Percentiles rank a stretch among this genome's conserved stretches.
phyloP scores from a whole-genome alignment of 805 yeast species.

The Schwanniomyces vanrijiae region DNA sequence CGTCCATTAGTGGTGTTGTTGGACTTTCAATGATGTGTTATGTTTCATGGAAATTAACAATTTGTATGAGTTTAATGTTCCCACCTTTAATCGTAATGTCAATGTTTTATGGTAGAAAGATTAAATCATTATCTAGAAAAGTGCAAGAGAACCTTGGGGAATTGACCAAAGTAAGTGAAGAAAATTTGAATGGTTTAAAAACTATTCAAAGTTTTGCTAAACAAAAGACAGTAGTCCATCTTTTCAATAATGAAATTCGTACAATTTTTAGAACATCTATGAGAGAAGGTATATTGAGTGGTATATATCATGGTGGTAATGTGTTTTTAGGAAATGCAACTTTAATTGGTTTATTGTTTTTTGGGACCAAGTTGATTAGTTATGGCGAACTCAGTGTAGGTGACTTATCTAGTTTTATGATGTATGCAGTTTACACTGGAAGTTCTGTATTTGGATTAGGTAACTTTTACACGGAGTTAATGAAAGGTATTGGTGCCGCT shows the following conservation, averaged over 20 bases:
- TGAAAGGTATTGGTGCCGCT: slow-evolving; percentile 98
- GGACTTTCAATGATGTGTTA: slow-evolving; percentile 91
- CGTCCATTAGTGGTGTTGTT: slow-evolving; percentile 77
- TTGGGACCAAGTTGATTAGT: slow-evolving; percentile 82
- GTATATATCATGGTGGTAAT: slow-evolving; percentile 73
- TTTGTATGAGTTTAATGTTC: slow-evolving; percentile 73
- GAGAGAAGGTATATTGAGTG: slow-evolving; percentile 77
- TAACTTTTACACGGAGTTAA: slow-evolving; percentile 86
- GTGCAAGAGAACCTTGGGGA: slow-evolving; percentile 85
- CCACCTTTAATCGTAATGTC: slow-evolving; percentile 86
- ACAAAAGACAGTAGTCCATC: slow-evolving; percentile 72
- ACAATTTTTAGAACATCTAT: slow-evolving; percentile 65
- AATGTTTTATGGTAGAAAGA: slow-evolving; percentile 74
- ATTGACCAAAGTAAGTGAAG: slow-evolving; percentile 88
- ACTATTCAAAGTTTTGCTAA: slow-evolving; percentile 92
- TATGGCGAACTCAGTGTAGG: slow-evolving; percentile 79
- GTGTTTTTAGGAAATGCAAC: slow-evolving; percentile 84
- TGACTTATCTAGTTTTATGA: slow-evolving; percentile 86
- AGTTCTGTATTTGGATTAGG: slow-evolving; percentile 90
- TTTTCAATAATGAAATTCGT: slow-evolving; percentile 71
- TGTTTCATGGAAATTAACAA: slow-evolving; percentile 80
- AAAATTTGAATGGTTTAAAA: slow-evolving; percentile 78
- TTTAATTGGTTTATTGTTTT: slow-evolving; percentile 68
- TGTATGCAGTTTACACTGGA: slow-evolving; percentile 94
- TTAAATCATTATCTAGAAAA: slow-evolving; percentile 69